Conservation (phyloP, 306 rosid species). For the Quercus cerris region DNA sequence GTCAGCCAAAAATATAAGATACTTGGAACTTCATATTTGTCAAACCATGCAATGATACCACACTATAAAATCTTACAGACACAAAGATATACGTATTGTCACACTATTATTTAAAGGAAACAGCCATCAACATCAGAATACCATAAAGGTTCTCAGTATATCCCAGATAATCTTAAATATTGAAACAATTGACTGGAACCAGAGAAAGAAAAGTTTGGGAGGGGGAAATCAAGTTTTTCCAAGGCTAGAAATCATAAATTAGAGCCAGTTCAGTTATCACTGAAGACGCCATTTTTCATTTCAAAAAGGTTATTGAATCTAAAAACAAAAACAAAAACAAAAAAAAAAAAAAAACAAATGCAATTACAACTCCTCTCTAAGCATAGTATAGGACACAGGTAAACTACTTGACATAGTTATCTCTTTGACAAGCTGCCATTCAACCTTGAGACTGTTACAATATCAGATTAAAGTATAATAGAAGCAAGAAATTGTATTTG, state of each 20-base stretch:
- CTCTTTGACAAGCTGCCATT: not conserved
- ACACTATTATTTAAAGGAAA: not conserved
- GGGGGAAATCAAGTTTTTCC: no score
- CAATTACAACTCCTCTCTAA: constrained; percentile 1
- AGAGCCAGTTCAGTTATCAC: not conserved
- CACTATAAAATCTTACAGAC: not conserved
- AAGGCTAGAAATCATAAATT: not conserved
- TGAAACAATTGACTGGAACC: not conserved
- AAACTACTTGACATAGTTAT: not conserved
- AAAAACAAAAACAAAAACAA: not conserved
- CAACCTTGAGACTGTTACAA: not conserved
- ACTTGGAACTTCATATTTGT: not conserved
- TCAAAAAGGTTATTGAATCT: not conserved
- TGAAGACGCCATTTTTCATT: not conserved
- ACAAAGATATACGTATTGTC: not conserved
- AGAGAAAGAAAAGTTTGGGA: not conserved
- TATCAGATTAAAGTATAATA: not conserved
- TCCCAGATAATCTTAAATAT: not conserved
- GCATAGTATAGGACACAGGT: not conserved
- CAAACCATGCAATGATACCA: not conserved
- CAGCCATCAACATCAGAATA: not conserved
- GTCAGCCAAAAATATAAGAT: not conserved
- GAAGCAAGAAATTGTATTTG: not conserved
- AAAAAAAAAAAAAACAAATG: not conserved
- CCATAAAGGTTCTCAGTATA: not conserved